Percentiles rank a stretch among this genome's conserved stretches.
Conservation (phyloP, 495 filamentous ascomycete genomes). For the Immersiella caudata region DNA sequence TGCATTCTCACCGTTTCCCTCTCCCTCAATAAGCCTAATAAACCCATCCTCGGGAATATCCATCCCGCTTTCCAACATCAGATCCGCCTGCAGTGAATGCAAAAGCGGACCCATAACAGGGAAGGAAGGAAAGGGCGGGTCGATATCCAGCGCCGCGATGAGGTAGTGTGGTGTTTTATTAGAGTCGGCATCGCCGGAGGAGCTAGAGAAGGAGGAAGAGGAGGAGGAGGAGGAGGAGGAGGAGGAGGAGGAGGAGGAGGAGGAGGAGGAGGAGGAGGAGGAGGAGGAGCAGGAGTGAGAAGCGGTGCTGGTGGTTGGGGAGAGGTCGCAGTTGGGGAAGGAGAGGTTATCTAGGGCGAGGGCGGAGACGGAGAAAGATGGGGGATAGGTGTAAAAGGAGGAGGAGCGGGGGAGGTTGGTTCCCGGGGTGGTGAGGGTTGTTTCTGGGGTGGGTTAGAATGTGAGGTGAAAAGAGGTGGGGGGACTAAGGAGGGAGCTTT, state of each 20-base stretch:
- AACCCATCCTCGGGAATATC: slow-evolving; percentile 29
- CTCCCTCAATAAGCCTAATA: slow-evolving; percentile 21
- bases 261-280: slow-evolving; percentile 12
- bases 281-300: background rate
- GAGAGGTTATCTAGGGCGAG: slow-evolving; percentile 28
- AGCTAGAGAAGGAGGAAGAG: slow-evolving; percentile 1
- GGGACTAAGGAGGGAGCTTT: background rate
- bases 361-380: slow-evolving; percentile 31
- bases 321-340: slow-evolving; percentile 32
- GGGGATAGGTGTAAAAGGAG: slow-evolving; percentile 14
- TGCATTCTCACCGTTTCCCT: background rate
- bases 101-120: slow-evolving; percentile 53
- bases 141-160: slow-evolving; percentile 52
- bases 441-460: slow-evolving; percentile 32
- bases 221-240: slow-evolving; percentile 11
- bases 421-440: slow-evolving; percentile 26
- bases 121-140: slow-evolving; percentile 57
- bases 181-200: background rate
- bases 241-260: background rate
- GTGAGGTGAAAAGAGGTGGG: slow-evolving; percentile 20
- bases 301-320: slow-evolving; percentile 18
- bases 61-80: slow-evolving; percentile 17
- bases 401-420: slow-evolving; percentile 22
- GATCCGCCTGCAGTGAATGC: slow-evolving; percentile 50
- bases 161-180: slow-evolving; percentile 41